phyloP scores from a whole-genome alignment of 2,329 filamentous ascomycete genomes.

The Zymoseptoria crescenta region DNA sequence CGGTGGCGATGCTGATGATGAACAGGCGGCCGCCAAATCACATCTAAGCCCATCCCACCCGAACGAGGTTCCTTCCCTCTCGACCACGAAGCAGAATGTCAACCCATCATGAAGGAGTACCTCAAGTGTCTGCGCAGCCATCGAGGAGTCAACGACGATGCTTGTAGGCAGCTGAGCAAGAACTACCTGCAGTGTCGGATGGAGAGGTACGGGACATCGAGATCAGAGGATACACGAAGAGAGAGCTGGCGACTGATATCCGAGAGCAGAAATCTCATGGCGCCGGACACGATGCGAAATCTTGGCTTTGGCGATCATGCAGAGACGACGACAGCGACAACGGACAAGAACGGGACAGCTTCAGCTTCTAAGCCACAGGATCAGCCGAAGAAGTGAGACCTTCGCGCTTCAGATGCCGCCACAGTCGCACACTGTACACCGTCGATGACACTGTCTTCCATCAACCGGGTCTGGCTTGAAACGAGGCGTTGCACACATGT shows the following conservation, averaged over 20 bases:
- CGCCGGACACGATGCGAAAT: constrained; percentile 89
- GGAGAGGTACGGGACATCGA: constrained; percentile 61
- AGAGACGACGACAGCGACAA: not conserved
- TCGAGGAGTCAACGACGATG: constrained; percentile 74
- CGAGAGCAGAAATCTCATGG: constrained; percentile 75
- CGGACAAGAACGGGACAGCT: constrained; percentile 1
- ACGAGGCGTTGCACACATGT: not conserved
- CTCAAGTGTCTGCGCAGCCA: constrained; percentile 78
- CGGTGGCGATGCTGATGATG: not conserved
- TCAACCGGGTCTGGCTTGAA: not conserved
- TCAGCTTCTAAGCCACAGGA: not conserved
- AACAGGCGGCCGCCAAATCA: constrained; percentile 49
- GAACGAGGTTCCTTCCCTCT: constrained; percentile 93
- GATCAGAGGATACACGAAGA: not conserved
- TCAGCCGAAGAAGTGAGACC: not conserved
- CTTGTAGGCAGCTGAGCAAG: constrained; percentile 80
- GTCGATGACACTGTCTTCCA: not conserved
- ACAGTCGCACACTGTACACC: not conserved
- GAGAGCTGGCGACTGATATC: not conserved
- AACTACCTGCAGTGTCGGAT: constrained; percentile 85
- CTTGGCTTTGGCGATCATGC: constrained; percentile 57
- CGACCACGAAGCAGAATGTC: constrained; percentile 95
- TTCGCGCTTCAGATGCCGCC: not conserved
- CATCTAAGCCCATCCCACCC: constrained; percentile 66
- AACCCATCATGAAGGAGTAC: constrained; percentile 76